Evolutionary conservation across 768 basidiomycete genomes (phyloP), one percentile per base, ranked within the genome.

Genomic region (Amanita polypyramis): DNA sequence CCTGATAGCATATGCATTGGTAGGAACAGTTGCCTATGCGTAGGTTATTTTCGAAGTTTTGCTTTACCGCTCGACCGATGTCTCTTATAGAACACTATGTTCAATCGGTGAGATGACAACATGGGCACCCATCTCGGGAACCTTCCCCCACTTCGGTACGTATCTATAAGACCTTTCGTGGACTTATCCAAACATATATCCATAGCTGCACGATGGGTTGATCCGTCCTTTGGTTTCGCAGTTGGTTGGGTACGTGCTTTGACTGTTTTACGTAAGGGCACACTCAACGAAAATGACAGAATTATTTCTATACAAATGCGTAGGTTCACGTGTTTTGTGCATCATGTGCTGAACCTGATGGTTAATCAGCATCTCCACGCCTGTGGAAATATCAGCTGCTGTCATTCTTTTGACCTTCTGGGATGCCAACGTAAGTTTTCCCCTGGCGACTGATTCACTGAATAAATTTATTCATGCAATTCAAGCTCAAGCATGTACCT

Each of bases 51-150:
- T 21, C 29, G 41, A 4, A 14, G 8, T 27, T 30, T 29, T 52
- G n/a, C 4, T n/a, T 15, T 17, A 5, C 5, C 19, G 40, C 27
- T 21, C 34, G 9, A 11, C 19, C 12, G 5, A 40, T 23, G 32
- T 43, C 40, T 41, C 37, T 9, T 33, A 4, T 45, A 79, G 76
- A 5, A 76, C 79, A 3, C 63, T 86, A 11, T 81, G 82, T 55
- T 75, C 79, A 2, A 60, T 86, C 11, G 84, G 79, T 29, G 86
- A 89, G 64, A 82, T 88, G 84, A 82, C 84, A n/a, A 77, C 81
- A 3, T 76, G 77, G 63, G 85, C 83, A 1, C 85, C 85, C 2
- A 78, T 87, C 41, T 82, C 85, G 3, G 86, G 86, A 14, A 80
- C 82, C 0, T 87, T 85, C 59, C 82, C 83, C 15, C 82, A 85